These are phyloP conservation scores for Gnomoniopsis smithogilvyi DNA, from an alignment of 2,329 filamentous ascomycete genomes.

Conservation along the genomic window DNA sequence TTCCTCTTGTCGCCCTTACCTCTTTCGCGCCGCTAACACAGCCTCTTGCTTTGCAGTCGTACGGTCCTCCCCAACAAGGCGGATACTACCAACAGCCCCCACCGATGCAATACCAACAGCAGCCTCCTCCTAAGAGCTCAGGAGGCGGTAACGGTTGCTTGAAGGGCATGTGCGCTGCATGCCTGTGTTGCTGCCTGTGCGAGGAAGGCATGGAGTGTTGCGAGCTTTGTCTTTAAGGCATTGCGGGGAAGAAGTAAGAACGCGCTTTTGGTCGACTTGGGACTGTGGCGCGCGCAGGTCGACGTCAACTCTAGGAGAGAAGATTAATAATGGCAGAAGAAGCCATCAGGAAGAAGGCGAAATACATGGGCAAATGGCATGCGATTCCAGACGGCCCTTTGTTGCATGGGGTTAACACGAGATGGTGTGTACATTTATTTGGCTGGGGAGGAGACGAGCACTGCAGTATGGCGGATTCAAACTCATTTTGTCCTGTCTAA, in stretches of 20 bases:
- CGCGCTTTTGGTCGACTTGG: neutral
- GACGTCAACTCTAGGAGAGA: neutral
- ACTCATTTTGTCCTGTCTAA: neutral
- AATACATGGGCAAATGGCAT: neutral
- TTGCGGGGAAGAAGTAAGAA: neutral
- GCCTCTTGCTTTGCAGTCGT: slow-evolving; percentile 29
- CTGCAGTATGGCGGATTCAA: neutral
- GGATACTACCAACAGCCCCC: slow-evolving; percentile 41
- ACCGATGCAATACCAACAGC: slow-evolving; percentile 45
- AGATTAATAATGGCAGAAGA: neutral
- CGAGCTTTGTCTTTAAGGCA: slow-evolving; percentile 37
- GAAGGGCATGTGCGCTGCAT: slow-evolving; percentile 41
- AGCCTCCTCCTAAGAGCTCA: slow-evolving; percentile 30
- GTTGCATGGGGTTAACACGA: neutral
- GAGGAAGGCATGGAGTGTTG: slow-evolving; percentile 49
- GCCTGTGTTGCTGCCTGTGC: slow-evolving; percentile 49
- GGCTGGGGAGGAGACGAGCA: neutral
- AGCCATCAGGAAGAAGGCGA: neutral
- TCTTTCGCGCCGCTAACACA: slow-evolving; percentile 8
- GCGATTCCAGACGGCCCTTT: neutral
- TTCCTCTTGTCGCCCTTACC: no score
- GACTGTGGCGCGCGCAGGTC: neutral
- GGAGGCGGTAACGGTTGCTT: slow-evolving; percentile 37
- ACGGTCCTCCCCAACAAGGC: slow-evolving; percentile 31
- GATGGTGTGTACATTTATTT: neutral